Conservation (phyloP, 805 yeast genomes). For the Lachancea fermentati region DNA sequence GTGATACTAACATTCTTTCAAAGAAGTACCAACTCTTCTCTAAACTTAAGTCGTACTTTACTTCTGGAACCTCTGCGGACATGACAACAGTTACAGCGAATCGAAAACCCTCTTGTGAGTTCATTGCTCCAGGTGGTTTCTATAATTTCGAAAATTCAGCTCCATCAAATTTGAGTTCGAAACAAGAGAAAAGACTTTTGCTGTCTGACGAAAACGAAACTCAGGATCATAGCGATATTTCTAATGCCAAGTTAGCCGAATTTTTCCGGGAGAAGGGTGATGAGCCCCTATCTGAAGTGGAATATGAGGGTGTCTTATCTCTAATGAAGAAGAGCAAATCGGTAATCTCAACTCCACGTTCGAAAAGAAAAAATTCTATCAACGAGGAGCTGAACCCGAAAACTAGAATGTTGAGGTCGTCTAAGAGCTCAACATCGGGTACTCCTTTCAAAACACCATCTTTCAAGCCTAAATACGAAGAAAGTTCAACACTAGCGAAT, state of each 20-base stretch:
- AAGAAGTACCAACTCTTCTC: conserved; percentile 8
- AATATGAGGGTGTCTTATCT: conserved; percentile 75
- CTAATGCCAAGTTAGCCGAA: conserved; percentile 57
- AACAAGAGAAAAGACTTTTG: conserved; percentile 1
- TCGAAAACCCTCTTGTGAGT: neutral
- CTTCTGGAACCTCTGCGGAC: conserved; percentile 4
- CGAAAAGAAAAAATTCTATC: conserved; percentile 1
- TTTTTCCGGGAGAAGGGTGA: conserved; percentile 75
- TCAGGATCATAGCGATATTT: conserved; percentile 30
- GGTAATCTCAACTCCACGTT: conserved; percentile 7
- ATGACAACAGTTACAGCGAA: neutral
- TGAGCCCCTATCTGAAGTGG: conserved; percentile 64
- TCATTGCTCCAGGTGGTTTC: conserved; percentile 26
- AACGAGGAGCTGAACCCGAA: conserved; percentile 7
- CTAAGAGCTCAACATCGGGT: conserved; percentile 3
- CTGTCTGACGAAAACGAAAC: conserved; percentile 9
- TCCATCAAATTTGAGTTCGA: neutral
- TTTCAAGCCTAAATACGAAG: conserved; percentile 33
- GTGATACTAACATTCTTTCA: neutral
- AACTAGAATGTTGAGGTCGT: conserved; percentile 7
- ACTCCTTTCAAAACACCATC: conserved; percentile 30
- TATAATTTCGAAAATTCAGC: conserved; percentile 8
- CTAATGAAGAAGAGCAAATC: conserved; percentile 37
- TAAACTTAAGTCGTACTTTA: conserved; percentile 9
- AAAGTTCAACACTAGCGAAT: conserved; percentile 14